These are phyloP conservation scores for Aureobasidium zeae DNA, from an alignment of 2,329 filamentous ascomycete species.

Conservation along the genomic window DNA sequence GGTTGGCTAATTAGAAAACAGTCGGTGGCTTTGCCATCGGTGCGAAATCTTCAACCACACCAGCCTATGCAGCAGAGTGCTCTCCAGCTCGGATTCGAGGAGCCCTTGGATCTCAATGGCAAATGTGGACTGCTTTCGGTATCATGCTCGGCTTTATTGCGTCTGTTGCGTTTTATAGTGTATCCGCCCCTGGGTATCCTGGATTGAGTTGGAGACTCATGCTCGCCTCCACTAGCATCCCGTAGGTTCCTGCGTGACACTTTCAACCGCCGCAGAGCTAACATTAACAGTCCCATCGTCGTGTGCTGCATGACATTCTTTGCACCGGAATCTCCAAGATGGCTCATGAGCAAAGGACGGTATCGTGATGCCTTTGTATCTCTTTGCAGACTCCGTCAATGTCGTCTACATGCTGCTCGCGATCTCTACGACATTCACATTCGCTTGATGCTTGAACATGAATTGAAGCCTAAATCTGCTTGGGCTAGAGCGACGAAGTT, in stretches of 20 bases:
- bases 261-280: neutral
- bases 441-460: constrained; percentile 17
- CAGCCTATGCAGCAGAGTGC: constrained; percentile 34
- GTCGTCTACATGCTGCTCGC: constrained; percentile 31
- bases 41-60: constrained; percentile 37
- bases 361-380: constrained; percentile 31
- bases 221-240: constrained; percentile 55
- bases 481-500: constrained; percentile 24
- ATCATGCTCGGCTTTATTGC: constrained; percentile 38
- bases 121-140: constrained; percentile 39
- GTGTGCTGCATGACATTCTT: constrained; percentile 30
- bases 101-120: constrained; percentile 40
- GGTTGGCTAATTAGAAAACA: too few species aligned
- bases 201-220: constrained; percentile 32
- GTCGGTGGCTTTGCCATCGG: constrained; percentile 33
- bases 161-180: constrained; percentile 36
- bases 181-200: constrained; percentile 38
- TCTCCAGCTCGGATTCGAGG: constrained; percentile 33
- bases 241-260: constrained; percentile 6
- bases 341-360: constrained; percentile 33
- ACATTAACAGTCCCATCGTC: constrained; percentile 20
- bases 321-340: constrained; percentile 36
- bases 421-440: constrained; percentile 31
- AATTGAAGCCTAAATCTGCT: constrained; percentile 15
- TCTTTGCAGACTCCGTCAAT: constrained; percentile 28